phyloP scores from a whole-genome alignment of 257 asterid genomes.

The Capsicum baccatum region DNA sequence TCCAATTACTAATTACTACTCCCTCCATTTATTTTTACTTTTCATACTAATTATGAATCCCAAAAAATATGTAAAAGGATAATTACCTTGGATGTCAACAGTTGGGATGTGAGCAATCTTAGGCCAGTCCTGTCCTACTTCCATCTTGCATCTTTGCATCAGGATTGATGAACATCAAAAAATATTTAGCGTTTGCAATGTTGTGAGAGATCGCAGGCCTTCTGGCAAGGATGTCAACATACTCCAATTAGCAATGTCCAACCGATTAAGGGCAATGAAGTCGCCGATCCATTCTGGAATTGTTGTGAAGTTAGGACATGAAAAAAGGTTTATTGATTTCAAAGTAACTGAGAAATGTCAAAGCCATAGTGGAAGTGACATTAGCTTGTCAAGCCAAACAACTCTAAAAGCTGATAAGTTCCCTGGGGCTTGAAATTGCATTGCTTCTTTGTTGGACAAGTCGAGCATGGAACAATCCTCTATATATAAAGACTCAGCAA shows the following conservation, averaged over 20 bases:
- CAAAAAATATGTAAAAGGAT: too few species aligned
- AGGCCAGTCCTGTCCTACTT: conserved; percentile 23
- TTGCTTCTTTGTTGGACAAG: background rate
- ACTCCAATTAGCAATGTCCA: background rate
- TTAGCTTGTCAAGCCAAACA: background rate
- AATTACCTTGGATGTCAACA: background rate
- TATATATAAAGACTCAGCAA: background rate
- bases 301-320: background rate
- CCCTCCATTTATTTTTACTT: too few species aligned
- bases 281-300: conserved; percentile 18
- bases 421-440: background rate
- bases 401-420: background rate
- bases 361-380: background rate
- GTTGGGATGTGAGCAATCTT: conserved; percentile 24
- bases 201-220: conserved; percentile 10
- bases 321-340: background rate
- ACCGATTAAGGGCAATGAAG: background rate
- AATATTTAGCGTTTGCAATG: background rate
- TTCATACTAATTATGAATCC: too few species aligned
- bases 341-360: background rate
- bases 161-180: background rate
- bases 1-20: too few species aligned
- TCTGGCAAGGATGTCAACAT: conserved; percentile 14
- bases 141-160: background rate
- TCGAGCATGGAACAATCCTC: background rate